Evolutionary conservation across 2,329 filamentous ascomycete genomes (phyloP), one percentile per base, ranked within the genome.

Genomic region (Trichoderma semiorbis): DNA sequence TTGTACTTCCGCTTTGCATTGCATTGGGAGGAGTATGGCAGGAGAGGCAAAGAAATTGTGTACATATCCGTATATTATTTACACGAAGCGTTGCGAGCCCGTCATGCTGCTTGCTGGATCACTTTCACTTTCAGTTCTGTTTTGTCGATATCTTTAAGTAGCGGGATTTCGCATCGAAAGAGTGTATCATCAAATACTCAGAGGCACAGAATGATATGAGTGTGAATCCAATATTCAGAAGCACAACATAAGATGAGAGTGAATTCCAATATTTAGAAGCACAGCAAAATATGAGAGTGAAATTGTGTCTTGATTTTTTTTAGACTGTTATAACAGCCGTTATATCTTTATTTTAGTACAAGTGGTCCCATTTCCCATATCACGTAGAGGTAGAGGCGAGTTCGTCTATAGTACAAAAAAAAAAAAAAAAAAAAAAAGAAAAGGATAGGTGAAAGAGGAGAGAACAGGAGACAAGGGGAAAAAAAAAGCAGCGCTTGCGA

Each of bases 361-460:
- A n/a, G n/a, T 14, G 26, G 39, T 62, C 21, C 26, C 34, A 66
- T 66, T 32, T 26, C 43, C 53, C 53, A 57, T 53, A 53, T 21
- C 57, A 60, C 47, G 47, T 60, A 72, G 67, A 53, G 66, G 47
- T 58, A 72, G 67, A 53, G 67, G 71, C 43, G 65, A 70, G 57
- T 70, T 66, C 36, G 50, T 72, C 71, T 72, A 72, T 21, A 43
- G 32, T 72, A 72, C 66, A 71, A 30, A 43, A 61, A 43, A 43
- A 21, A 28, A 3, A 39, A 14, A 61, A 43, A 43, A 21, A 28
- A 3, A 39, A 14, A n/a, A 61, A 43, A 43, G 34, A 28, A 3
- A 39, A 14, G 7, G 2, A 63, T 58, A 34, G 3, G 47, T 53
- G 47, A 14, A 53, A 21, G 21, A 50, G 43, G 43, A 12, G 43